phyloP scores from a whole-genome alignment of 176 grass and related monocot genomes.

The Aegilops tauschii region DNA sequence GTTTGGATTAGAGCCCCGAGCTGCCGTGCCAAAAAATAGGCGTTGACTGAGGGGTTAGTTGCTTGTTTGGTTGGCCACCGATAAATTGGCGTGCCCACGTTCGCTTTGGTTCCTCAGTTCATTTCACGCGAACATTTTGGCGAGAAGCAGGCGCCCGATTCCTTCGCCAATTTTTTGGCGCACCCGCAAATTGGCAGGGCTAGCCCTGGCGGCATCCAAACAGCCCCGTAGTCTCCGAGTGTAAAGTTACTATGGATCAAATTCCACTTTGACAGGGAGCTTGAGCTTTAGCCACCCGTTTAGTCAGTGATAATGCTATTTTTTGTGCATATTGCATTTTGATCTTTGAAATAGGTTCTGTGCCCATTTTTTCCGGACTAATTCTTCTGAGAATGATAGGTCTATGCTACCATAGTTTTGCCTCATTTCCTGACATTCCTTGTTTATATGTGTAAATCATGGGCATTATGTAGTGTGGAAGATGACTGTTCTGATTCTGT shows the following conservation, averaged over 20 bases:
- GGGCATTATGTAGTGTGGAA: conserved; percentile 6
- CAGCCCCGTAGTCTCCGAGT: conserved; percentile 7
- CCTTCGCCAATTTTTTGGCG: no score
- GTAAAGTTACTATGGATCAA: conserved; percentile 45
- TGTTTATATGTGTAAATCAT: conserved; percentile 29
- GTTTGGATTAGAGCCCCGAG: no score
- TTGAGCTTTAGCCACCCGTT: conserved; percentile 25
- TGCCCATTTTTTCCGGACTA: background rate
- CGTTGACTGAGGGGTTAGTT: no score
- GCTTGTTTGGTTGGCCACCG: no score
- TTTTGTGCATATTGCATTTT: conserved; percentile 22
- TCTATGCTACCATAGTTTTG: background rate
- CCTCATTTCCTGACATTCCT: conserved; percentile 4
- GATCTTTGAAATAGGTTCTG: background rate
- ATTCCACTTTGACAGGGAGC: conserved; percentile 15
- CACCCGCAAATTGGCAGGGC: no score
- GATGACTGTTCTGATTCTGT: conserved; percentile 13
- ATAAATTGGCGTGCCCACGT: no score
- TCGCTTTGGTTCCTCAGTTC: no score
- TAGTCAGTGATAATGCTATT: background rate
- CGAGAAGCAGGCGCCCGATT: no score
- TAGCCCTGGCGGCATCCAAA: no score
- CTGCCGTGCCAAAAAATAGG: no score
- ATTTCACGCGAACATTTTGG: no score
- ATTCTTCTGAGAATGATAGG: conserved; percentile 36